These are phyloP conservation scores for Lactarius deliciosus DNA, from an alignment of 768 basidiomycete species.

Conservation along the genomic window DNA sequence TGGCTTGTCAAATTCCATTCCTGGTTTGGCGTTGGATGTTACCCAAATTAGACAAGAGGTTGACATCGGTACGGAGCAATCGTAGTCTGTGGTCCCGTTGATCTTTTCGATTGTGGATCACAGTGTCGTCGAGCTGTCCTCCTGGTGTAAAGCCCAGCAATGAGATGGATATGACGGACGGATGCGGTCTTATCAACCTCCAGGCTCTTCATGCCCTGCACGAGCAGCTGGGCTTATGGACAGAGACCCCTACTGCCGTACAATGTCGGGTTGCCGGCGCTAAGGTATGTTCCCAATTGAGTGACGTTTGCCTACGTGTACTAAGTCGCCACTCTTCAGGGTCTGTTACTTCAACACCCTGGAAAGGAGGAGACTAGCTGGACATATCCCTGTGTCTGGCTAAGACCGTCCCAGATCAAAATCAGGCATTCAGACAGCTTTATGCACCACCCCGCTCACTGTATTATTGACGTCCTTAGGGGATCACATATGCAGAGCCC, in stretches of 20 bases:
- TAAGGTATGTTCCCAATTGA: conserved; percentile 29
- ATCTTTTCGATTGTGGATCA: conserved; percentile 8
- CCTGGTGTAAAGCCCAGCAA: conserved; percentile 31
- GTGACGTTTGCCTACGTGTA: background rate
- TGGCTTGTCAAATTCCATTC: conserved; percentile 62
- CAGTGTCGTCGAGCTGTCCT: conserved; percentile 33
- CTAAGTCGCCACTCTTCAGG: conserved; percentile 28
- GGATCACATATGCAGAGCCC: conserved; percentile 48
- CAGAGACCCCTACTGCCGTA: conserved; percentile 33
- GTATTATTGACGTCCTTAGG: conserved; percentile 56
- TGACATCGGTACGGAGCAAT: conserved; percentile 49
- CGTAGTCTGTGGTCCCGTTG: background rate
- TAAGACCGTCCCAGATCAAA: conserved; percentile 37
- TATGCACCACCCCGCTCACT: conserved; percentile 43
- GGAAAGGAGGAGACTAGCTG: conserved; percentile 18
- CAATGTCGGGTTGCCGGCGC: conserved; percentile 36
- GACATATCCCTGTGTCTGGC: conserved; percentile 31
- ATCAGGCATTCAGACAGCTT: conserved; percentile 38
- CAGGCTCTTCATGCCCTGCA: conserved; percentile 41
- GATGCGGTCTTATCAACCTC: conserved; percentile 68
- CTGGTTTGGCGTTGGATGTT: conserved; percentile 46
- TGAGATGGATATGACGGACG: conserved; percentile 59
- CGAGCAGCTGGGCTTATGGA: conserved; percentile 30
- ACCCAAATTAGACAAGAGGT: conserved; percentile 41
- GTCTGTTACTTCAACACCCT: conserved; percentile 35